These are phyloP conservation scores for Hibiscus tridactylites DNA, from an alignment of 345 rosid genomes.

Conservation along the genomic window DNA sequence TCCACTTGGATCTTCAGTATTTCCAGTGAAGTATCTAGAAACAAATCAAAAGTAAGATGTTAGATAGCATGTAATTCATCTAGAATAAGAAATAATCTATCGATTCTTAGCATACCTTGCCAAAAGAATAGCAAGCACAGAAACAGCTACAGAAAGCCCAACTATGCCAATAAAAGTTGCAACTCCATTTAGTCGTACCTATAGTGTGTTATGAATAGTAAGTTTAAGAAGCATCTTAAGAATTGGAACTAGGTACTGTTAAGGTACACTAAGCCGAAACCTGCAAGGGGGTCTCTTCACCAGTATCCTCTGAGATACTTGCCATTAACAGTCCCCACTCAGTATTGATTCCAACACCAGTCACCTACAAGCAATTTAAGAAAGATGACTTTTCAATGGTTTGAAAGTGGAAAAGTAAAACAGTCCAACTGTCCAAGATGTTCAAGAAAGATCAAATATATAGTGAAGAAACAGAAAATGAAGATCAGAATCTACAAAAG, in stretches of 20 bases:
- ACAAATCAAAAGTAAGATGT: slow-evolving; percentile 11
- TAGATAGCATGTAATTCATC: slow-evolving; percentile 4
- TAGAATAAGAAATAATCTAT: slow-evolving; percentile 18
- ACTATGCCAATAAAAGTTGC: slow-evolving; percentile 94
- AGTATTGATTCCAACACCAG: slow-evolving; percentile 98
- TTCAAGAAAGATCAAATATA: background rate
- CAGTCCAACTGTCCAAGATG: background rate
- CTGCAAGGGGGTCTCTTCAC: slow-evolving; percentile 99
- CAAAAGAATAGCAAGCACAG: slow-evolving; percentile 73
- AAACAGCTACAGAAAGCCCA: slow-evolving; percentile 85
- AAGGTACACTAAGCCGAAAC: slow-evolving; percentile 27
- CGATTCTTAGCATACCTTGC: slow-evolving; percentile 40
- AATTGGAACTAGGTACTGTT: background rate
- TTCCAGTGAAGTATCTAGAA: slow-evolving; percentile 79
- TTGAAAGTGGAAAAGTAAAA: background rate
- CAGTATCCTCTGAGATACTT: slow-evolving; percentile 94
- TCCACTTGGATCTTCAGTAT: slow-evolving; percentile 51
- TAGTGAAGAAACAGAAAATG: background rate
- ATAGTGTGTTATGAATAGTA: slow-evolving; percentile 13
- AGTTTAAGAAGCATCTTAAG: slow-evolving; percentile 7
- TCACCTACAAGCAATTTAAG: slow-evolving; percentile 45
- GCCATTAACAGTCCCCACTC: slow-evolving; percentile 99
- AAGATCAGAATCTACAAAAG: background rate
- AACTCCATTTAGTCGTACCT: slow-evolving; percentile 97
- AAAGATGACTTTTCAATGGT: slow-evolving; percentile 6